Conservation (phyloP, 75 land plant genomes). For the Picea sitchensis region DNA sequence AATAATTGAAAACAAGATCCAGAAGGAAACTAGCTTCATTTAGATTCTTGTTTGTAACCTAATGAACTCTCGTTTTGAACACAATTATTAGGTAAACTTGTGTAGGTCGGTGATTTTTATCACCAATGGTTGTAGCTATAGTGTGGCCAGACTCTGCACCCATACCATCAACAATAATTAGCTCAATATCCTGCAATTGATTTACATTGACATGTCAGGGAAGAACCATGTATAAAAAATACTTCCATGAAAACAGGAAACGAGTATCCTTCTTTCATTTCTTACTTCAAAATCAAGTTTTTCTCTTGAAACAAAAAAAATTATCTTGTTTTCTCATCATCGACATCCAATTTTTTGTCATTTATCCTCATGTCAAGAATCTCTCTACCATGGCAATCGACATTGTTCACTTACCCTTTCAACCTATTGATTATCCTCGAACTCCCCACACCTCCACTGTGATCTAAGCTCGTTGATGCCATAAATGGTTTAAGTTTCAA, state of each 20-base stretch:
- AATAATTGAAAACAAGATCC: no score
- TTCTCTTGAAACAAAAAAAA: neutral
- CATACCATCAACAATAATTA: constrained; percentile 59
- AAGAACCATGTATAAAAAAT: neutral
- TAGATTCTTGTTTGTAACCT: neutral
- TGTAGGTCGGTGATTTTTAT: constrained; percentile 84
- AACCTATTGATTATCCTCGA: constrained; percentile 36
- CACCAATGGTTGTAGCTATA: constrained; percentile 77
- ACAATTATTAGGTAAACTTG: constrained; percentile 45
- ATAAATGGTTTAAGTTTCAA: constrained; percentile 15
- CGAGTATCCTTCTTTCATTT: no score
- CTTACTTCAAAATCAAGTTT: no score
- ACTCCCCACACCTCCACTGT: constrained; percentile 47
- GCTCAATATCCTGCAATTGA: neutral
- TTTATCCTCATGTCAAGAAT: no score
- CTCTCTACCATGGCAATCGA: no score
- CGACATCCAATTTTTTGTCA: constrained; percentile 44
- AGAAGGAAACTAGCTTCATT: no score
- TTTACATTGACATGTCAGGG: neutral
- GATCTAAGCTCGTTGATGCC: constrained; percentile 51
- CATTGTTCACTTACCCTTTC: constrained; percentile 11
- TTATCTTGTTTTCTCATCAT: constrained; percentile 15
- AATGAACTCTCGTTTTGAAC: neutral
- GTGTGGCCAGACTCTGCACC: constrained; percentile 88
- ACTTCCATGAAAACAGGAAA: no score